These are phyloP conservation scores for Dipodascus albidus DNA, from an alignment of 805 yeast species.

Conservation along the genomic window DNA sequence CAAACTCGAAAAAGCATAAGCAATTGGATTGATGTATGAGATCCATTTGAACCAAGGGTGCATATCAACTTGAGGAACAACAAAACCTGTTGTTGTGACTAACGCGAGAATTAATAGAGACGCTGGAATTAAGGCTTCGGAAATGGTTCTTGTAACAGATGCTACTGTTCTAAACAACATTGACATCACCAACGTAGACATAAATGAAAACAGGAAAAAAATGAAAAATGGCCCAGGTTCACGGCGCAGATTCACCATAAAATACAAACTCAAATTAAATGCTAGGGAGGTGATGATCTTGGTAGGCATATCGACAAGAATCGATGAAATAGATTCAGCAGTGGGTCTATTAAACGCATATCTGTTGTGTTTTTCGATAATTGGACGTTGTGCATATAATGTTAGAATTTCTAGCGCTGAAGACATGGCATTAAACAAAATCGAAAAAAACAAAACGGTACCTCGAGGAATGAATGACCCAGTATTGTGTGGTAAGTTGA, in stretches of 20 bases:
- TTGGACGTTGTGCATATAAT: slow-evolving; percentile 41
- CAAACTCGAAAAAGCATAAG: slow-evolving; percentile 50
- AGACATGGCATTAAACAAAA: slow-evolving; percentile 50
- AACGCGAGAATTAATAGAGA: slow-evolving; percentile 42
- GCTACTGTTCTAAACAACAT: slow-evolving; percentile 45
- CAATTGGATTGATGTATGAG: slow-evolving; percentile 44
- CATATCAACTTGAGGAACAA: slow-evolving; percentile 49
- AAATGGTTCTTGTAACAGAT: slow-evolving; percentile 35
- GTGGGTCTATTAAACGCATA: slow-evolving; percentile 66
- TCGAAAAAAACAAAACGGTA: slow-evolving; percentile 48
- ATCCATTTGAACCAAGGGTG: slow-evolving; percentile 68
- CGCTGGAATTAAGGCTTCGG: slow-evolving; percentile 48
- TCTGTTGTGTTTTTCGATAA: slow-evolving; percentile 58
- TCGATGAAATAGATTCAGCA: slow-evolving; percentile 56
- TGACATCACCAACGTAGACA: slow-evolving; percentile 37
- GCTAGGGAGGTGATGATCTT: slow-evolving; percentile 36
- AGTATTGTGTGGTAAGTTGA: slow-evolving; percentile 38
- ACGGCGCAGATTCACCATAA: slow-evolving; percentile 40
- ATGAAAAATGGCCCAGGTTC: slow-evolving; percentile 45
- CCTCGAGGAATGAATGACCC: slow-evolving; percentile 53
- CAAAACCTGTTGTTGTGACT: slow-evolving; percentile 47
- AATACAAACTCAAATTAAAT: slow-evolving; percentile 42
- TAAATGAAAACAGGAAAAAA: slow-evolving; percentile 33
- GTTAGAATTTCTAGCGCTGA: slow-evolving; percentile 44
- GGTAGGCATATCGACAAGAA: slow-evolving; percentile 51